phyloP scores from a whole-genome alignment of 345 rosid species.

The Cardamine occulta region DNA sequence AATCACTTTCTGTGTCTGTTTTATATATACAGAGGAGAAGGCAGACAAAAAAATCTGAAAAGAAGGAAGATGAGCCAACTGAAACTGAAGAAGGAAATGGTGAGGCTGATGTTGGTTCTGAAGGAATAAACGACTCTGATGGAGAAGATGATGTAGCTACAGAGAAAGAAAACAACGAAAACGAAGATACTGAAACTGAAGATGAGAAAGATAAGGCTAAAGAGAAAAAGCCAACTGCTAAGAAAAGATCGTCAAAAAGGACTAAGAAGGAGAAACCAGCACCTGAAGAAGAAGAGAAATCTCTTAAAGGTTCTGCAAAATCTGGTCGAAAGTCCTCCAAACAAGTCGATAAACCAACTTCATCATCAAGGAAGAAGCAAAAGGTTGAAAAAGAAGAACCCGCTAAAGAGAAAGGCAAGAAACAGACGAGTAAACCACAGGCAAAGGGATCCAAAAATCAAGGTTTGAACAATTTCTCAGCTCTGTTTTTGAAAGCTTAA shows the following conservation, averaged over 20 bases:
- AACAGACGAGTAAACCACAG: constrained; percentile 53
- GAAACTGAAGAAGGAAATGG: constrained; percentile 54
- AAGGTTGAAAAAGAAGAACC: constrained; percentile 34
- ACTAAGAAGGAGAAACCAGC: constrained; percentile 48
- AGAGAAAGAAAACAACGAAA: constrained; percentile 51
- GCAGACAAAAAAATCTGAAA: constrained; percentile 46
- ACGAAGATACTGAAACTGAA: constrained; percentile 54
- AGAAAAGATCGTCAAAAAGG: constrained; percentile 55
- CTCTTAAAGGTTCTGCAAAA: constrained; percentile 52
- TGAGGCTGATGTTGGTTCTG: constrained; percentile 52
- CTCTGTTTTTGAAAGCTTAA: constrained; percentile 16
- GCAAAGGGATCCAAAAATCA: constrained; percentile 64
- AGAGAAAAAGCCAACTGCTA: constrained; percentile 41
- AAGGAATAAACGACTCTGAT: constrained; percentile 47
- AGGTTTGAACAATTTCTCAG: constrained; percentile 50
- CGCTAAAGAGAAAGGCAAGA: constrained; percentile 54
- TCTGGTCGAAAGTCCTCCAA: constrained; percentile 53
- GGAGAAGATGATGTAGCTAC: constrained; percentile 49
- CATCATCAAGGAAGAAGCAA: constrained; percentile 46
- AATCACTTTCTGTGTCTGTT: constrained; percentile 26
- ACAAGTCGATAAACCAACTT: constrained; percentile 53
- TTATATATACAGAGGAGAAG: constrained; percentile 57
- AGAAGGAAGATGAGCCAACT: constrained; percentile 56
- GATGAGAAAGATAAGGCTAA: constrained; percentile 52
- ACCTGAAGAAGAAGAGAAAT: constrained; percentile 50